Base-by-base conservation (phyloP, 2,329 filamentous ascomycete species). In the Aureobasidium sp. region DNA sequence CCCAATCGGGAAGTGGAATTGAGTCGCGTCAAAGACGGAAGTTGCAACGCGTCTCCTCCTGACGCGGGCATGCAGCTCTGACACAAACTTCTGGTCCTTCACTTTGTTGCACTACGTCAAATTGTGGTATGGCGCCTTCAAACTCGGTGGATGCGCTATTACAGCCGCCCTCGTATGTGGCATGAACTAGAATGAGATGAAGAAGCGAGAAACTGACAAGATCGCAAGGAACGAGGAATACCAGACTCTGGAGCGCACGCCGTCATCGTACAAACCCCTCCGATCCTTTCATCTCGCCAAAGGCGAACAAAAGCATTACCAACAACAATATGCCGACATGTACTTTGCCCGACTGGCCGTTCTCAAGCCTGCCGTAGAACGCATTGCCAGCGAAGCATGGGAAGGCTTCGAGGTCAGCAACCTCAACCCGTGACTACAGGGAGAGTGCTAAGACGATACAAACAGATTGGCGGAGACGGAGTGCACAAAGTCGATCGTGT, bases 321-420 rank as follows among this genome's bases (percentile, higher is more conserved):
- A 92, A 73, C 94, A 97, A 74, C 94, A 99, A 77, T 99, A 90
- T 82, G 90, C 89, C 65, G 94, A 99, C 75, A 93, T 97, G 85
- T 99, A 99, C 81, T 99, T 97, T 73, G 74, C 97, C 68, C 89
- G 94, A 13, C 82, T 99, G 27, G 86, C 90, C 41, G 89, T 89
- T 75, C 84, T 99, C 73, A 97, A 93, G 76, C 89, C 92, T 10
- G 82, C 84, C 0, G 89, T 96, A 0, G 90, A 96, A 69, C 76
- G 83, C 65, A 82, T 89, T 56, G 93, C 92, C 0, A 76, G 78
- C 17, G 85, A 87, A 37, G 85, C 88, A 7, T 99, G 94, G 91
- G 81, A 84, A 51, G 87, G 84, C 57, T 88, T 90, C 60, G 83
- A 80, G 73, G 82, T 84, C 77, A 66, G 41, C 59, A 29, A 36